Evolutionary conservation across 2,329 filamentous ascomycete species (phyloP), one percentile per base, ranked within the genome.

Genomic region (Hirsutella minnesotensis): DNA sequence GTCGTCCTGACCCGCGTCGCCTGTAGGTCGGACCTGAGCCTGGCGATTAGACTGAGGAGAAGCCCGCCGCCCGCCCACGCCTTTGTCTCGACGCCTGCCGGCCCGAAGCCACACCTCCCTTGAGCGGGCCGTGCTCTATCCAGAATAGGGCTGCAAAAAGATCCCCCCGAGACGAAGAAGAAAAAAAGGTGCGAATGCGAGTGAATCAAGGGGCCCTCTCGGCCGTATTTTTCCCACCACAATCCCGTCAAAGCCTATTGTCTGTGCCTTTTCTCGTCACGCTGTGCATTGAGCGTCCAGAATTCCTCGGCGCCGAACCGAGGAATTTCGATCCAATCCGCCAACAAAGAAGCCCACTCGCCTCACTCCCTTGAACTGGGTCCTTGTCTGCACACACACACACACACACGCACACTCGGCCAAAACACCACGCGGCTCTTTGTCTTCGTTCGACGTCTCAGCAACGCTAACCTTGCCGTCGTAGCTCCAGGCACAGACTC

Each of bases 261-360:
- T 35, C 13, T 35, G 15, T 47, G 46, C 42, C 45, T 47, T 42
- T 49, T 51, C 47, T 47, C 40, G 50, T 49, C 43, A 46, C 49
- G 46, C 46, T 48, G 43, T 44, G 29, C 16, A 19, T 35, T n/a
- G 19, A 19, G 19, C 46, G 50, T 45, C 43, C 39, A 50, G 49
- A 63, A 68, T 69, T 68, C 65, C 65, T 66, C 59, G 59, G 58
- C 56, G 57, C 57, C 56, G 57, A 58, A 48, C 58, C 57, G 56
- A 65, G 61, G 65, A 68, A 67, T 64, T 63, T 57, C 55, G 56
- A 51, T 55, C 51, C 47, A 47, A 47, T 49, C 47, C 50, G 47
- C 47, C 49, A 50, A 27, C 50, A 50, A n/a, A n/a, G 51, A 53
- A 54, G 51, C 51, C 51, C 50, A 54, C 51, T 46, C 44, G 46